Conservation (phyloP, 129 eudicot genomes). For the sunflower (Helianthus annuus) region DNA sequence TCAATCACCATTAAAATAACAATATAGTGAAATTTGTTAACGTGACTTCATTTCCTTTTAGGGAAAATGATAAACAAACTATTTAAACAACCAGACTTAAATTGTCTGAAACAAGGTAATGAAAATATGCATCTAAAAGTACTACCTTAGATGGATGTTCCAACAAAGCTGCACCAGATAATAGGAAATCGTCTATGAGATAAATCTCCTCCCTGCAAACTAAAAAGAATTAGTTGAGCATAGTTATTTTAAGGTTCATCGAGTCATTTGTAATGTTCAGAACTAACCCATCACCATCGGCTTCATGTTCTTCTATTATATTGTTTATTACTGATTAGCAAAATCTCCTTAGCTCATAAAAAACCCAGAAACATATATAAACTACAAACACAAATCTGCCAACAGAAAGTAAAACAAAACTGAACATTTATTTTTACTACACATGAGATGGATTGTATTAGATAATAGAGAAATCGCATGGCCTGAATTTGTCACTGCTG, state of each 20-base stretch:
- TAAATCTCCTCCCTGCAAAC: slow-evolving; percentile 48
- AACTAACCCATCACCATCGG: slow-evolving; percentile 40
- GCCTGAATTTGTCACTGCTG: no score
- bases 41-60: slow-evolving; percentile 6
- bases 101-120: slow-evolving; percentile 11
- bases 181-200: slow-evolving; percentile 36
- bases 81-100: slow-evolving; percentile 15
- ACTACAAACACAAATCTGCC: neutral
- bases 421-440: slow-evolving; percentile 3
- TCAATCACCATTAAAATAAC: neutral
- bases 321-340: neutral
- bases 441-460: neutral
- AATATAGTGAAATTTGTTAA: slow-evolving; percentile 1
- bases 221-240: slow-evolving; percentile 22
- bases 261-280: slow-evolving; percentile 7
- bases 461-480: neutral
- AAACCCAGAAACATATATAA: slow-evolving; percentile 9
- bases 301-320: slow-evolving; percentile 9
- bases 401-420: neutral
- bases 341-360: neutral
- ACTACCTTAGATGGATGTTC: slow-evolving; percentile 81
- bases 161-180: slow-evolving; percentile 73
- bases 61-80: neutral
- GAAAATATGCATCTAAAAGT: neutral
- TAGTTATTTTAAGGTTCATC: slow-evolving; percentile 14